Evolutionary conservation across 257 asterid genomes (phyloP).

Genomic region (Gynochthodes officinalis): DNA sequence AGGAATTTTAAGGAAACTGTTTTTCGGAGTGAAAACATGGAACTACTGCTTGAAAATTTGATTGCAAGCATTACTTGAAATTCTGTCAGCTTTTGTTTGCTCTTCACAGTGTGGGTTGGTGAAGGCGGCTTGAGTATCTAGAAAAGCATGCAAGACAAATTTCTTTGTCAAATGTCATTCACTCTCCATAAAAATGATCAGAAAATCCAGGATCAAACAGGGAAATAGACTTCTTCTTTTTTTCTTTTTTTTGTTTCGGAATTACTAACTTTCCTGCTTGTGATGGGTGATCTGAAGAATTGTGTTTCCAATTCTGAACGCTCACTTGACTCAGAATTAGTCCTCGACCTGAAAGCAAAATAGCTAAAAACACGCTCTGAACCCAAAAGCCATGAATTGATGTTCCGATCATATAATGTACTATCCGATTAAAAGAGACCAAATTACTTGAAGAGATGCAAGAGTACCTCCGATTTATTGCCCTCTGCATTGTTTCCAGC

Average conservation of each 20-base stretch:
- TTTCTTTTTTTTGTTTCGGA: neutral
- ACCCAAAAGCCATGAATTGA: neutral
- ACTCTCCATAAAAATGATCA: neutral
- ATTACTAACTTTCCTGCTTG: slow-evolving; percentile 64
- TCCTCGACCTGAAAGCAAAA: slow-evolving; percentile 50
- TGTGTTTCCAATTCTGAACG: slow-evolving; percentile 31
- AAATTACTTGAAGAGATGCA: slow-evolving; percentile 1
- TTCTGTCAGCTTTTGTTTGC: slow-evolving; percentile 39
- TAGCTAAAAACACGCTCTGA: neutral
- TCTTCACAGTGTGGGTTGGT: slow-evolving; percentile 34
- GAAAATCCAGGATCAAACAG: slow-evolving; percentile 4
- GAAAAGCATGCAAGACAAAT: slow-evolving; percentile 3
- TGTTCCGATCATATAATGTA: slow-evolving; percentile 6
- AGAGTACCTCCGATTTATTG: slow-evolving; percentile 59
- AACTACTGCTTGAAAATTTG: too few species aligned
- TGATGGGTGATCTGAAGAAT: slow-evolving; percentile 36
- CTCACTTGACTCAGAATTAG: slow-evolving; percentile 46
- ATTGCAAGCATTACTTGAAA: slow-evolving; percentile 48
- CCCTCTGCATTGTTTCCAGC: slow-evolving; percentile 71
- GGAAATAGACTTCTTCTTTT: neutral
- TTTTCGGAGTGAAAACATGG: too few species aligned
- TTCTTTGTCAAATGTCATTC: neutral
- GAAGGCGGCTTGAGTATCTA: slow-evolving; percentile 44
- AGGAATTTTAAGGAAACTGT: too few species aligned
- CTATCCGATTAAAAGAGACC: neutral